phyloP scores from a whole-genome alignment of 2,329 filamentous ascomycete genomes.

The Aspergillus floridensis region DNA sequence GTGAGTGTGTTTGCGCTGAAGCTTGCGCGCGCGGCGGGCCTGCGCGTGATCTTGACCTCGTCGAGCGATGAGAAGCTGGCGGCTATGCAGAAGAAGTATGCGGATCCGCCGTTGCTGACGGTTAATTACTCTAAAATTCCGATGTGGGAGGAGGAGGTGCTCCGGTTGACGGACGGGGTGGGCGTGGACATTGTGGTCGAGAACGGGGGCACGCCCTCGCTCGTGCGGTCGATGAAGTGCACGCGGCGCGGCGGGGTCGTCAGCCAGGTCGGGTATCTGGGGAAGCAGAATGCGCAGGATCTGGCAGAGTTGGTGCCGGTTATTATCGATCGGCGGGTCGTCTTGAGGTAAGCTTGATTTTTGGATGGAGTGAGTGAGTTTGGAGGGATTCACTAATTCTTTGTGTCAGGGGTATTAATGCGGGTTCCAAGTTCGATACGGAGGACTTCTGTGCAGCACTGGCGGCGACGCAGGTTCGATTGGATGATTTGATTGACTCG shows the following conservation, averaged over 20 bases:
- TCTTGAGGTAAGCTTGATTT: conserved; percentile 25
- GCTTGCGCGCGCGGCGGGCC: conserved; percentile 31
- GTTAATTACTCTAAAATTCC: conserved; percentile 33
- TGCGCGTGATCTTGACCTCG: conserved; percentile 39
- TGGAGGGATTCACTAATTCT: no score
- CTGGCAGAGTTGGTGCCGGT: conserved; percentile 36
- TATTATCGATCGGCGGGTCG: conserved; percentile 40
- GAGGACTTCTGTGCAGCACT: conserved; percentile 42
- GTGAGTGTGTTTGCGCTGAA: conserved; percentile 38
- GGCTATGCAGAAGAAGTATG: conserved; percentile 26
- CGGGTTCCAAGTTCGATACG: conserved; percentile 40
- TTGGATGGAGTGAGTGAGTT: no score
- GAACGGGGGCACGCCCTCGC: conserved; percentile 38
- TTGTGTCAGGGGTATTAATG: conserved; percentile 40
- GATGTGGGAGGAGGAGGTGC: conserved; percentile 35
- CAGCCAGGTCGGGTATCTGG: conserved; percentile 47
- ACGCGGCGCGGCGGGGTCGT: conserved; percentile 43
- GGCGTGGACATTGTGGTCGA: conserved; percentile 42
- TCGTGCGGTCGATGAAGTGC: conserved; percentile 42
- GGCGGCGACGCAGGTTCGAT: conserved; percentile 21
- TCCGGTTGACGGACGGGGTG: conserved; percentile 30
- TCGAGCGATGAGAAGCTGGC: conserved; percentile 37
- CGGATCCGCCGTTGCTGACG: conserved; percentile 21
- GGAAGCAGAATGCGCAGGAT: conserved; percentile 27
- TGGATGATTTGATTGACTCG: conserved; percentile 41